Evolutionary conservation across 2,329 filamentous ascomycete genomes (phyloP).

Genomic region (Penicillium sp.): DNA sequence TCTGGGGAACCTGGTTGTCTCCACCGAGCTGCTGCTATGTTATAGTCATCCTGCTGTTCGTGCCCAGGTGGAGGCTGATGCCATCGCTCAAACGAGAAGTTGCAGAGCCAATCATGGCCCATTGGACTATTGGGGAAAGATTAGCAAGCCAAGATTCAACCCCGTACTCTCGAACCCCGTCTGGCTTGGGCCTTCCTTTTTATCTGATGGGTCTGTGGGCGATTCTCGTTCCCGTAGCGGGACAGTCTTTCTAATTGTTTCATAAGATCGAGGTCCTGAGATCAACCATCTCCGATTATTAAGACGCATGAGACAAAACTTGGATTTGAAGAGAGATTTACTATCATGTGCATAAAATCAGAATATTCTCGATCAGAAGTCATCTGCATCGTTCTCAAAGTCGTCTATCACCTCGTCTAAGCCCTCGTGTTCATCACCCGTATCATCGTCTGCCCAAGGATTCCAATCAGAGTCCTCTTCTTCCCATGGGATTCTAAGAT

Average conservation of each 20-base stretch:
- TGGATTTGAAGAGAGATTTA: not conserved
- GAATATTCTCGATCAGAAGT: not conserved
- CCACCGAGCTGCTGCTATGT: slow-evolving; percentile 1
- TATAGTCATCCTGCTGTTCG: not conserved
- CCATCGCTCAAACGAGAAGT: not conserved
- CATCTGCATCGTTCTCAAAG: not conserved
- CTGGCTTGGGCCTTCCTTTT: not conserved
- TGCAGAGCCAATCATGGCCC: not conserved
- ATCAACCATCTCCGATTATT: too few species aligned
- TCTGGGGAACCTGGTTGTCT: not conserved
- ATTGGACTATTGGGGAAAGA: not conserved
- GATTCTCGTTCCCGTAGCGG: not conserved
- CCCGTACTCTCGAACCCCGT: not conserved
- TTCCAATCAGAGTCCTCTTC: not conserved
- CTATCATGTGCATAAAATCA: too few species aligned
- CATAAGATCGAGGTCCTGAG: not conserved
- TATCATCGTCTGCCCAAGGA: slow-evolving; percentile 4
- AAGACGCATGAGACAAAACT: not conserved
- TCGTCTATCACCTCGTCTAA: not conserved
- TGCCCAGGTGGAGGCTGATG: not conserved
- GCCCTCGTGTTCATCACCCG: not conserved
- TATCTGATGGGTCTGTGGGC: not conserved
- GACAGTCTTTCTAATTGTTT: not conserved
- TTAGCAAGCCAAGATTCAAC: not conserved
- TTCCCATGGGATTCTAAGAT: not conserved